Evolutionary conservation across 257 asterid species (phyloP).

Genomic region (Solanum bulbocastanum): DNA sequence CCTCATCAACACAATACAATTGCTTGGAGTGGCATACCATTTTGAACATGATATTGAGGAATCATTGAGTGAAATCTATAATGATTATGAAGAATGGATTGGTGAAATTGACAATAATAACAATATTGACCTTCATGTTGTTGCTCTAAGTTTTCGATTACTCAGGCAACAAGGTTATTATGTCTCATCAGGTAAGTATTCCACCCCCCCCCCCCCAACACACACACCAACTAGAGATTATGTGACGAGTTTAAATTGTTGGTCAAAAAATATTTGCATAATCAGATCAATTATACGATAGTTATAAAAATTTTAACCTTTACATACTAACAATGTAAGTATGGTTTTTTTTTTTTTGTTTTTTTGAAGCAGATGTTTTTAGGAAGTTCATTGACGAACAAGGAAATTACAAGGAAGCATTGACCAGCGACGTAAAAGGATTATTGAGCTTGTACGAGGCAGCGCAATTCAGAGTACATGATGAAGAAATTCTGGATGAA

Average conservation of each 20-base stretch:
- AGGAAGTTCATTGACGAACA: conserved; percentile 7
- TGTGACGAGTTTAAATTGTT: neutral
- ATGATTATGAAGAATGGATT: neutral
- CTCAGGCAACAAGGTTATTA: conserved; percentile 8
- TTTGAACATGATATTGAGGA: conserved; percentile 5
- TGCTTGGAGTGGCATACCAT: conserved; percentile 15
- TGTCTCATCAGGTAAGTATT: neutral
- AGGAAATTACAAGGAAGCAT: conserved; percentile 2
- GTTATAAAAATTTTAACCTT: neutral
- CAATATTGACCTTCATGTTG: neutral
- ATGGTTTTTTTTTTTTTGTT: neutral
- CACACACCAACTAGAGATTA: neutral
- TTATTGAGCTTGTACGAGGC: conserved; percentile 31
- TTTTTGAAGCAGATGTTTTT: conserved; percentile 8
- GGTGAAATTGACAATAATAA: neutral
- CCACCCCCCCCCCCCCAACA: no score
- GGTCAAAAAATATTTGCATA: neutral
- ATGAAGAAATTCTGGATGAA: neutral
- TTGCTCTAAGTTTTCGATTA: conserved; percentile 11
- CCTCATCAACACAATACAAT: neutral
- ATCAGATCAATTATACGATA: neutral
- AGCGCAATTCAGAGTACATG: conserved; percentile 4
- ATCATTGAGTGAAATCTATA: neutral
- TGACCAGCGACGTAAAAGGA: neutral
- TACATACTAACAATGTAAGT: no score